Conservation (phyloP, 257 asterid genomes). For the Jaltomata sinuosa region DNA sequence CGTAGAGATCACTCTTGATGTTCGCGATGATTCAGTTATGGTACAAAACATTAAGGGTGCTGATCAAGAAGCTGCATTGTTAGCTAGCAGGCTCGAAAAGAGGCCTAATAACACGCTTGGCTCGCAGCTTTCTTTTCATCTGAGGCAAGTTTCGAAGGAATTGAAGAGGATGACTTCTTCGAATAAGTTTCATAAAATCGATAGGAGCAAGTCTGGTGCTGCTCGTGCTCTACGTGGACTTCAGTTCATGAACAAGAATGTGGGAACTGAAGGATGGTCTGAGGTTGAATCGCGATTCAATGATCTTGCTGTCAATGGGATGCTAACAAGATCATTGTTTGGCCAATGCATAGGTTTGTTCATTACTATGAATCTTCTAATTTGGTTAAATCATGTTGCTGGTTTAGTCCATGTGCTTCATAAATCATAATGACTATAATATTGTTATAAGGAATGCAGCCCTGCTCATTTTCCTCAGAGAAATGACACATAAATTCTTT, state of each 20-base stretch:
- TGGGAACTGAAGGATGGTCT: constrained; percentile 6
- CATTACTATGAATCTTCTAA: too few species aligned
- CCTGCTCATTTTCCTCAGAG: background rate
- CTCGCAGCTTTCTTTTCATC: background rate
- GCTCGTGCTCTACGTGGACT: constrained; percentile 5
- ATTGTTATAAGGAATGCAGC: background rate
- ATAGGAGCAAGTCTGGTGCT: constrained; percentile 8
- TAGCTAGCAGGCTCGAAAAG: constrained; percentile 4
- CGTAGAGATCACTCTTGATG: constrained; percentile 7
- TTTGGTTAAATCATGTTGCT: background rate
- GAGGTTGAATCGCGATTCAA: constrained; percentile 1
- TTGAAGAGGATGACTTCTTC: constrained; percentile 2
- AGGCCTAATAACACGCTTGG: background rate
- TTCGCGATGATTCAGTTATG: background rate
- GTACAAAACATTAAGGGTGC: constrained; percentile 2
- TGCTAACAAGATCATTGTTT: background rate
- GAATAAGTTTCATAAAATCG: background rate
- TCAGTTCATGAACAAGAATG: constrained; percentile 4
- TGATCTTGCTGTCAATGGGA: background rate
- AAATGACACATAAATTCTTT: background rate
- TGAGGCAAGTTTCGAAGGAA: constrained; percentile 3
- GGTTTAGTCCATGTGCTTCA: background rate
- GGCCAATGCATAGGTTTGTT: constrained; percentile 9
- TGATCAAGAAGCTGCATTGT: background rate
- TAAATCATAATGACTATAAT: background rate